Conservation (phyloP, 805 yeast species). For the Candida loeiensis region DNA sequence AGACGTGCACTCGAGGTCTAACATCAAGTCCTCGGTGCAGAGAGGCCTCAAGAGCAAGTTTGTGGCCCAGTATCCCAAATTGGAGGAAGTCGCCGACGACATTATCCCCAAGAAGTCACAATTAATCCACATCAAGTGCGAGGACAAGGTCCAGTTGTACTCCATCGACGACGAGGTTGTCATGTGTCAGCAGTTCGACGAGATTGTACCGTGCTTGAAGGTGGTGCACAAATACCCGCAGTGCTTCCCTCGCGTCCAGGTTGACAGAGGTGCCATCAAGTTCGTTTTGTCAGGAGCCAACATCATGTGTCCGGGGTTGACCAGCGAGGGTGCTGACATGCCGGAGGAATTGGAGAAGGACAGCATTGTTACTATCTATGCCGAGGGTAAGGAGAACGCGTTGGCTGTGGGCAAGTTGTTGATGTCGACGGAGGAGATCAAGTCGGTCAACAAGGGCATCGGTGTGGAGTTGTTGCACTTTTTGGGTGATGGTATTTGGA, state of each 20-base stretch:
- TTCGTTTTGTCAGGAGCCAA: slow-evolving; percentile 95
- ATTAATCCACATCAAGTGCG: slow-evolving; percentile 77
- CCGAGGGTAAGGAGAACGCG: slow-evolving; percentile 90
- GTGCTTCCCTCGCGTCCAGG: slow-evolving; percentile 81
- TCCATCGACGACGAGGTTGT: slow-evolving; percentile 69
- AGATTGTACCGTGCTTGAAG: slow-evolving; percentile 69
- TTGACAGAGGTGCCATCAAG: slow-evolving; percentile 94
- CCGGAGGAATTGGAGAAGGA: slow-evolving; percentile 72
- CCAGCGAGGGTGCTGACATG: slow-evolving; percentile 77
- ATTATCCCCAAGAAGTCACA: slow-evolving; percentile 87
- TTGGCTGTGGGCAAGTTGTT: slow-evolving; percentile 83
- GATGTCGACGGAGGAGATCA: slow-evolving; percentile 89
- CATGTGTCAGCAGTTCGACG: slow-evolving; percentile 78
- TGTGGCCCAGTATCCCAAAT: slow-evolving; percentile 66
- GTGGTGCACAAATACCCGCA: slow-evolving; percentile 79
- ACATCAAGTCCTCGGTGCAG: slow-evolving; percentile 91
- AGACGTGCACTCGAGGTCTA: slow-evolving; percentile 85
- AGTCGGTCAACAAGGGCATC: slow-evolving; percentile 75
- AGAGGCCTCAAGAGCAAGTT: slow-evolving; percentile 77
- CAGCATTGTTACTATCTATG: slow-evolving; percentile 75
- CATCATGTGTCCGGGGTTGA: slow-evolving; percentile 94
- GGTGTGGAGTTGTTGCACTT: slow-evolving; percentile 83
- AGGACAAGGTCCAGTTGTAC: slow-evolving; percentile 80
- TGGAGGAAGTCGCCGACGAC: slow-evolving; percentile 75
- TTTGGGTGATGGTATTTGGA: slow-evolving; percentile 89